A percentile compares a stretch with the other conserved stretches of the same genome.
These are phyloP conservation scores for Candida ficus DNA, from an alignment of 805 yeast species.

Conservation along the genomic window DNA sequence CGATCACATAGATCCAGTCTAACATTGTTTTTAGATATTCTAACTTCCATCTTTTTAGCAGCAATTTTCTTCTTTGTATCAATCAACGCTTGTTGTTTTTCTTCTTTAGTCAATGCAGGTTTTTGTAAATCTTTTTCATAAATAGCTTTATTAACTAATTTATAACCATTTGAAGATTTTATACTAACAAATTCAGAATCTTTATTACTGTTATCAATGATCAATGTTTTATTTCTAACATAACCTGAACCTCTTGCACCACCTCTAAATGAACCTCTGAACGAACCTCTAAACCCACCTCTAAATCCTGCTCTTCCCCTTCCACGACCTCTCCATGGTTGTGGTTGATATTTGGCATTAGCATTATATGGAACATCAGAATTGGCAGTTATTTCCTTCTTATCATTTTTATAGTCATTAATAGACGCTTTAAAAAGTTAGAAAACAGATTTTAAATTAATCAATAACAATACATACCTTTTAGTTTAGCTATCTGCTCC, in stretches of 20 bases:
- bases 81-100: conserved; percentile 18
- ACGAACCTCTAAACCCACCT: background rate
- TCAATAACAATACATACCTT: conserved; percentile 13
- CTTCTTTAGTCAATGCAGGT: conserved; percentile 19
- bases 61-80: conserved; percentile 15
- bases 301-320: conserved; percentile 9
- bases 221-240: conserved; percentile 27
- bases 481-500: conserved; percentile 17
- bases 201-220: conserved; percentile 23
- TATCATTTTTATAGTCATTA: conserved; percentile 12
- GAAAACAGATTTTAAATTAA: too few species aligned
- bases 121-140: conserved; percentile 29
- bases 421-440: too few species aligned
- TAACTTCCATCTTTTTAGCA: conserved; percentile 18
- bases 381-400: conserved; percentile 7
- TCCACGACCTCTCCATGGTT: conserved; percentile 11
- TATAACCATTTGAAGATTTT: conserved; percentile 32
- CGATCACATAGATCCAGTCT: conserved; percentile 43
- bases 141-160: conserved; percentile 33
- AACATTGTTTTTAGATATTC: conserved; percentile 27
- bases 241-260: conserved; percentile 10
- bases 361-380: conserved; percentile 9
- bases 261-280: background rate
- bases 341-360: conserved; percentile 1
- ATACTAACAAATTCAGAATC: conserved; percentile 27